phyloP scores from a whole-genome alignment of 148 eudicot genomes.

The Diospyros lotus region DNA sequence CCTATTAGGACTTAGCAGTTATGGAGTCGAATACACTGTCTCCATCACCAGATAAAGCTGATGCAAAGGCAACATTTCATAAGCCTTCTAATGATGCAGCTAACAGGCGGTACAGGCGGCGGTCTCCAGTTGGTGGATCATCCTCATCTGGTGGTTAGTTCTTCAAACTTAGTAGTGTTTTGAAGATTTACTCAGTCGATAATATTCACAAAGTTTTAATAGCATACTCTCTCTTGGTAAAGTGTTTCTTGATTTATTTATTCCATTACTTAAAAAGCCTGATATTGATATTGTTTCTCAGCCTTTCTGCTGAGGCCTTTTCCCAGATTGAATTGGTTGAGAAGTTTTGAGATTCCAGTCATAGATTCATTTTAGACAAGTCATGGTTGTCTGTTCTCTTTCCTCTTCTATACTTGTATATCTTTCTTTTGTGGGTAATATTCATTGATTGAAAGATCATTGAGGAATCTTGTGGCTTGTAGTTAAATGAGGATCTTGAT shows the following conservation, averaged over 20 bases:
- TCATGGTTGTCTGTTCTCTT: too few species aligned
- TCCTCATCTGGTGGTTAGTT: conserved; percentile 71
- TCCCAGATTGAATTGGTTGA: background rate
- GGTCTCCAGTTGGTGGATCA: conserved; percentile 55
- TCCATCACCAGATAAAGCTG: conserved; percentile 38
- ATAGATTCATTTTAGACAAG: background rate
- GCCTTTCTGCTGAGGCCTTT: too few species aligned
- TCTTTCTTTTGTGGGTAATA: too few species aligned
- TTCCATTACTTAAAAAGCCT: background rate
- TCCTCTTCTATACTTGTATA: too few species aligned
- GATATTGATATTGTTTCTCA: background rate
- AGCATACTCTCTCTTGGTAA: background rate
- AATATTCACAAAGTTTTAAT: background rate
- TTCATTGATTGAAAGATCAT: too few species aligned
- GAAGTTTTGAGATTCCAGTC: background rate
- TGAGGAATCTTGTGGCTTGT: too few species aligned
- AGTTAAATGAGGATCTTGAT: too few species aligned
- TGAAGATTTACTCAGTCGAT: background rate
- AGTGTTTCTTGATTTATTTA: background rate
- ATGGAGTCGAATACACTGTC: conserved; percentile 55
- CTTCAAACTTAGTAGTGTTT: background rate
- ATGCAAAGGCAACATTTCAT: conserved; percentile 59
- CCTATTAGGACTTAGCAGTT: conserved; percentile 19
- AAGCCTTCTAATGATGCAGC: conserved; percentile 69
- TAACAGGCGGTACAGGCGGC: conserved; percentile 64